phyloP scores from a whole-genome alignment of 805 yeast genomes.

The Teunomyces tritomae region DNA sequence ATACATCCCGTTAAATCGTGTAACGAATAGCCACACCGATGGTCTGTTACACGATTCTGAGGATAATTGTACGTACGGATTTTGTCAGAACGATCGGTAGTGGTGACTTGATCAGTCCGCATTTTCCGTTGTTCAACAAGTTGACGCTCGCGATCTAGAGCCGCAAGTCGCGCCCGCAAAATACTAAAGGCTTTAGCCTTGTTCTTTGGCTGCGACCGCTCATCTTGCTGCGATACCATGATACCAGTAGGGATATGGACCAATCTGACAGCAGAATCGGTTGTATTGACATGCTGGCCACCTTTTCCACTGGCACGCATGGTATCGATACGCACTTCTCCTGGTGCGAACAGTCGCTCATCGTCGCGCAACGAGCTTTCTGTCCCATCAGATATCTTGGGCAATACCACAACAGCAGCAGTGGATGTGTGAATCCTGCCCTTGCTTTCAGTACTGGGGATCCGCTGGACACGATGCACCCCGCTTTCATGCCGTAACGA shows the following conservation, averaged over 20 bases:
- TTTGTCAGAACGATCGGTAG: conserved; percentile 90
- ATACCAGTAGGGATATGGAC: conserved; percentile 92
- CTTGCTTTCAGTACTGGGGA: conserved; percentile 90
- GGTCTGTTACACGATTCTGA: conserved; percentile 92
- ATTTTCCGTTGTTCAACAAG: conserved; percentile 62
- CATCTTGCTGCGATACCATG: conserved; percentile 88
- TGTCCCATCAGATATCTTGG: conserved; percentile 64
- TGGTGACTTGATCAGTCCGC: conserved; percentile 78
- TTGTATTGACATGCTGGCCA: conserved; percentile 96
- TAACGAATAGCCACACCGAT: conserved; percentile 78
- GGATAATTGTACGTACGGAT: conserved; percentile 91
- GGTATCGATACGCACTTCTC: conserved; percentile 90
- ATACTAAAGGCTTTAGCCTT: conserved; percentile 89
- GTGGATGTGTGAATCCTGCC: conserved; percentile 96
- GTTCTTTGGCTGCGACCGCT: conserved; percentile 90
- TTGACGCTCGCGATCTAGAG: conserved; percentile 63
- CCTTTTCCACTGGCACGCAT: conserved; percentile 98
- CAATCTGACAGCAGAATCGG: conserved; percentile 93
- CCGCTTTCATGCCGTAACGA: conserved; percentile 83
- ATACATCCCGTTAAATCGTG: conserved; percentile 59
- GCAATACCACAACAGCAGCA: conserved; percentile 91
- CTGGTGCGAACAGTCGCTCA: conserved; percentile 75
- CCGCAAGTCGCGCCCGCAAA: conserved; percentile 81
- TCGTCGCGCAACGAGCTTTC: conserved; percentile 45
- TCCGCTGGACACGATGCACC: conserved; percentile 91